Evolutionary conservation across 1,139 yeast genomes (phyloP), one percentile per base, ranked within the genome.

Genomic region (Suhomyces ambrosiae): DNA sequence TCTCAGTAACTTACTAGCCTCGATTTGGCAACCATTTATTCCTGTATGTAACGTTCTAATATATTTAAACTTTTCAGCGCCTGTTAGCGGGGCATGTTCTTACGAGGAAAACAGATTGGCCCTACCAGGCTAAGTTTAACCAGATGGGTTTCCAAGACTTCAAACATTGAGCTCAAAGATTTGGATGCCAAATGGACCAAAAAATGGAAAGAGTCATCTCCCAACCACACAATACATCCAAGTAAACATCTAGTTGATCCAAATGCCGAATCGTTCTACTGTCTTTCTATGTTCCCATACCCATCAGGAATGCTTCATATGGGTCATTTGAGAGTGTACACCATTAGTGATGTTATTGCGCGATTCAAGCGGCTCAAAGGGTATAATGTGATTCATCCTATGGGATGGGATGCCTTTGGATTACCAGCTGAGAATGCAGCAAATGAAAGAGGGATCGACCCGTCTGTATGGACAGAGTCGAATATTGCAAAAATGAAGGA

Each of bases 321-420:
- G 76, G 98, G 98, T 0, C 98, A 92, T 61, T 70, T 89, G 24
- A 68, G 98, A 37, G 97, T 92, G 0, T 92, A 87, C 60, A 86
- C 96, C 1, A 88, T 92, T 28, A 82, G 92, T 52, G 98, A 92
- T 58, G 85, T 82, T 1, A 58, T 92, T 26, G 78, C 95, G 1
- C 66, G 97, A 47, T 92, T 78, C 60, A 78, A 87, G 50, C 68
- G 94, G 46, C 74, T 86, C 63, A 77, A 75, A 40, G 97, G 96
- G 0, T 77, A 73, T 46, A 67, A 81, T 29, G 96, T 90, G 12
- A 72, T 90, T 5, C 96, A 92, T 57, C 97, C 98, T 0, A 90
- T 92, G 95, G 98, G 98, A 0, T 92, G 97, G 97, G 98, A 92
- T 68, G 96, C 97, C 0, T 92, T 92, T 69, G 98, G 98, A 0